These are phyloP conservation scores for Misopates orontium DNA, from an alignment of 257 asterid genomes.

Conservation along the genomic window DNA sequence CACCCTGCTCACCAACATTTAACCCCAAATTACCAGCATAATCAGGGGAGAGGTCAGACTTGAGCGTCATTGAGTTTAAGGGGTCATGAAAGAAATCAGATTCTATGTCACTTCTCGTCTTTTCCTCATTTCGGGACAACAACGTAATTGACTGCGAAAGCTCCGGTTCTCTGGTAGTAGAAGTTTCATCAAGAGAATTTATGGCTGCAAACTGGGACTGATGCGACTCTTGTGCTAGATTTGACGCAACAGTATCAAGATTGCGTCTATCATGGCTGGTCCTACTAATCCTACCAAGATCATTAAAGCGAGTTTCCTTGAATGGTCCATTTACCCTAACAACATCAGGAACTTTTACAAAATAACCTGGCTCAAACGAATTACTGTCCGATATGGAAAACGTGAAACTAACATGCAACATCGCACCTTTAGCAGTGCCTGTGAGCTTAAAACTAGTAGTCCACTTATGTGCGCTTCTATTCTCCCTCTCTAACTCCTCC, in stretches of 20 bases:
- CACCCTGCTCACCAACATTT: conserved; percentile 36
- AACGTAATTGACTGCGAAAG: conserved; percentile 50
- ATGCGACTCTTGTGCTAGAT: conserved; percentile 33
- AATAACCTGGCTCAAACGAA: conserved; percentile 48
- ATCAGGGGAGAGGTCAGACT: conserved; percentile 24
- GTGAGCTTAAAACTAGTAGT: conserved; percentile 81
- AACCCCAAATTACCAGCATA: conserved; percentile 30
- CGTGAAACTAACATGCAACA: conserved; percentile 76
- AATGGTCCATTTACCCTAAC: conserved; percentile 32
- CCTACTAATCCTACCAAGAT: conserved; percentile 29
- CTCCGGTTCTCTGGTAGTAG: conserved; percentile 39
- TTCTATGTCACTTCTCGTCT: conserved; percentile 25
- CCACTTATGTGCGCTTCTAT: conserved; percentile 78
- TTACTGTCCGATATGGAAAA: conserved; percentile 55
- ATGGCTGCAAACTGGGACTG: conserved; percentile 37
- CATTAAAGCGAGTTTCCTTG: conserved; percentile 24
- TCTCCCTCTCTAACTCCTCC: conserved; percentile 66
- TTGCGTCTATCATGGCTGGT: conserved; percentile 19
- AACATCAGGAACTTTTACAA: conserved; percentile 49
- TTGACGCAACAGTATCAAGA: conserved; percentile 31
- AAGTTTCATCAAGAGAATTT: conserved; percentile 37
- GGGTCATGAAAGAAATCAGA: conserved; percentile 31
- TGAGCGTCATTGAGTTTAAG: conserved; percentile 24
- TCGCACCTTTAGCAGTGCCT: conserved; percentile 81
- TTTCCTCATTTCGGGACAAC: conserved; percentile 56